Conservation (phyloP, 306 rosid species). For the Biancaea sappan region DNA sequence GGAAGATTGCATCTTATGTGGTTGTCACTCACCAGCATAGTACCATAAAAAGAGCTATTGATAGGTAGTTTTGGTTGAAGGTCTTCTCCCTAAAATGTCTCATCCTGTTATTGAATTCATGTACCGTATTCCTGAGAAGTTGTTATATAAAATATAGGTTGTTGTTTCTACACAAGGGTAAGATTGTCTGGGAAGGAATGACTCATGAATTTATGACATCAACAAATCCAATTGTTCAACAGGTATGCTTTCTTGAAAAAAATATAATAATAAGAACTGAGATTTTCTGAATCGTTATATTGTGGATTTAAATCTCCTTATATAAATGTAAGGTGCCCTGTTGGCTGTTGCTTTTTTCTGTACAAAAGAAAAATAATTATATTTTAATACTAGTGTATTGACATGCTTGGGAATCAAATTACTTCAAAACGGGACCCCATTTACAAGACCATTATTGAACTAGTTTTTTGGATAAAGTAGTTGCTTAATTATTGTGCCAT, state of each 20-base stretch:
- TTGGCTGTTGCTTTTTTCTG: too few species aligned
- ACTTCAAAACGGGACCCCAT: too few species aligned
- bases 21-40: conserved; percentile 99
- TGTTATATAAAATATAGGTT: conserved; percentile 54
- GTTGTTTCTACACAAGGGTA: conserved; percentile 83
- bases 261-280: too few species aligned
- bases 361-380: too few species aligned
- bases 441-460: too few species aligned
- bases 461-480: too few species aligned
- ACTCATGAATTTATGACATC: conserved; percentile 85
- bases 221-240: conserved; percentile 85
- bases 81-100: not conserved
- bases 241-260: too few species aligned
- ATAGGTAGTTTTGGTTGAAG: conserved; percentile 56
- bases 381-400: too few species aligned
- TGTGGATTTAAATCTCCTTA: conserved; percentile 18
- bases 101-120: conserved; percentile 9
- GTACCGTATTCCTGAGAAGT: conserved; percentile 18
- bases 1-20: conserved; percentile 85
- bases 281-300: conserved; percentile 21
- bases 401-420: too few species aligned
- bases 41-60: conserved; percentile 93
- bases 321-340: conserved; percentile 30
- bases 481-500: not conserved
- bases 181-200: conserved; percentile 99